Percentiles rank a stretch among this genome's conserved stretches.
Conservation (phyloP, 2,329 filamentous ascomycete species). For the Penicillium brasilianum region DNA sequence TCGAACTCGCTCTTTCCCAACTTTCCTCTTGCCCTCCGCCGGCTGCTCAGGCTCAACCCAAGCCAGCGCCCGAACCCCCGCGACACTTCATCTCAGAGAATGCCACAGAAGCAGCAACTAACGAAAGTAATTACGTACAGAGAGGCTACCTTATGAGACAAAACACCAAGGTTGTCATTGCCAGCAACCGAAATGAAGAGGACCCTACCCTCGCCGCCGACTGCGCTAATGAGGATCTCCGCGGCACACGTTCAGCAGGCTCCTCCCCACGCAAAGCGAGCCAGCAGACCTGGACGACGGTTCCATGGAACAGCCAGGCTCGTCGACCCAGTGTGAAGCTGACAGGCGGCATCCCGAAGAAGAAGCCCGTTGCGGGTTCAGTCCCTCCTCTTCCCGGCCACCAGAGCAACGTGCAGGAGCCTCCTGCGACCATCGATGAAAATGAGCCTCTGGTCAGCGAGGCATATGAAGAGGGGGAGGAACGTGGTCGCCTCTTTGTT, state of each 20-base stretch:
- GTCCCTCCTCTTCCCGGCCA: constrained; percentile 86
- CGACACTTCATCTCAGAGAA: constrained; percentile 22
- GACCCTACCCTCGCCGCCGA: constrained; percentile 45
- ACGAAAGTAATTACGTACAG: constrained; percentile 70
- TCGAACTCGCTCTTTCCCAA: constrained; percentile 52
- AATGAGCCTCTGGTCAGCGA: constrained; percentile 66
- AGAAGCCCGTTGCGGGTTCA: constrained; percentile 65
- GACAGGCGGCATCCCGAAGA: constrained; percentile 63
- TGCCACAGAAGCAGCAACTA: constrained; percentile 59
- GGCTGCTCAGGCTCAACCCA: constrained; percentile 17
- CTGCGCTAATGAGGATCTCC: constrained; percentile 35
- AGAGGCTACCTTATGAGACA: constrained; percentile 98
- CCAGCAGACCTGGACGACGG: constrained; percentile 92
- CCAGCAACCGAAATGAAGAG: constrained; percentile 73
- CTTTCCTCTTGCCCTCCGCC: constrained; percentile 30
- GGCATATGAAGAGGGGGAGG: constrained; percentile 75
- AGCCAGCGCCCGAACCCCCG: constrained; percentile 27
- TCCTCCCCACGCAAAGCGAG: constrained; percentile 78
- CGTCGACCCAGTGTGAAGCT: constrained; percentile 69
- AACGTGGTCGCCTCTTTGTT: constrained; percentile 90
- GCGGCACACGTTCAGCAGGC: constrained; percentile 64
- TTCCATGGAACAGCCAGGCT: constrained; percentile 89
- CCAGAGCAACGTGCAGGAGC: constrained; percentile 73
- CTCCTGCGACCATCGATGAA: constrained; percentile 70
- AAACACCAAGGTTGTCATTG: constrained; percentile 94